A percentile compares a stretch with the other conserved stretches of the same genome.
Evolutionary conservation across 2,329 filamentous ascomycete genomes (phyloP).

Genomic region (Dendrostoma leiphaemia): DNA sequence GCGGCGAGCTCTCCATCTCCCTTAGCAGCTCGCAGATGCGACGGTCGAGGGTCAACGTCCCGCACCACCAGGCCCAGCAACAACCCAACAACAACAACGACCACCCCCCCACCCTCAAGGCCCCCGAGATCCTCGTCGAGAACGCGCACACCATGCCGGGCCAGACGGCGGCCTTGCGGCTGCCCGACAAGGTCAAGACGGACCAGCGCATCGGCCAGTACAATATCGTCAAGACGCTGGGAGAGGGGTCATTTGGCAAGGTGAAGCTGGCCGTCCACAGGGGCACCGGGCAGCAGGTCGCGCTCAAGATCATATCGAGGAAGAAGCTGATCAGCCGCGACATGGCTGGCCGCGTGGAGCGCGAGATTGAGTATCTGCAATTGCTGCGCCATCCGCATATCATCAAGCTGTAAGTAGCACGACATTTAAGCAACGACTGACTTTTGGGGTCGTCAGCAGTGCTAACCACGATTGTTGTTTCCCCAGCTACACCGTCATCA

Average conservation of each 20-base stretch:
- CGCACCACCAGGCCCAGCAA: no score
- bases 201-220: conserved; percentile 91
- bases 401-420: conserved; percentile 81
- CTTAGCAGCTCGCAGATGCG: conserved; percentile 64
- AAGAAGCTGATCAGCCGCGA: conserved; percentile 96
- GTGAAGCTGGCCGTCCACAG: conserved; percentile 95
- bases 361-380: conserved; percentile 97
- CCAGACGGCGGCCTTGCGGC: conserved; percentile 21
- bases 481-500: conserved; percentile 96
- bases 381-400: conserved; percentile 95
- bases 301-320: conserved; percentile 94
- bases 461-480: no score
- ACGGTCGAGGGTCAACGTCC: conserved; percentile 44
- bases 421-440: no score
- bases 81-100: conserved; percentile 21
- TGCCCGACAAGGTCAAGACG: conserved; percentile 53
- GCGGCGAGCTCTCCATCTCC: conserved; percentile 81
- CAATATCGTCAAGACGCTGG: conserved; percentile 83
- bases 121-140: conserved; percentile 31
- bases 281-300: conserved; percentile 90
- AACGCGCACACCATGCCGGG: no score
- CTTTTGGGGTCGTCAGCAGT: no score
- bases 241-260: conserved; percentile 97
- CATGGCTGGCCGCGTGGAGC: conserved; percentile 96
- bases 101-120: conserved; percentile 23